A percentile compares a stretch with the other conserved stretches of the same genome.
Conservation (phyloP, 257 asterid genomes). For the Ajuga chamaepitys region DNA sequence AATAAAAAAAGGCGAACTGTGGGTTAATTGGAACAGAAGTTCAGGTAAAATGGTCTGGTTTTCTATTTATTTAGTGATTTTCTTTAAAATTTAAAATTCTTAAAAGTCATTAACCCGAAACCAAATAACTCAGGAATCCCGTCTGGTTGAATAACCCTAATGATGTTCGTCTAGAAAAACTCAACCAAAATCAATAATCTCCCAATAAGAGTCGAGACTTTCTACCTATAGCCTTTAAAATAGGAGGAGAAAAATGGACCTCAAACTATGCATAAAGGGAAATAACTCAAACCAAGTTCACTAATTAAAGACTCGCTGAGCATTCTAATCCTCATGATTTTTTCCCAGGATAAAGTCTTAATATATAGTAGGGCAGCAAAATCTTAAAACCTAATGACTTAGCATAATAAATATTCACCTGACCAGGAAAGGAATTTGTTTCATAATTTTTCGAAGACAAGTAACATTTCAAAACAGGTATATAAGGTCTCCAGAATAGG, state of each 20-base stretch:
- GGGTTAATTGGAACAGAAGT: not conserved
- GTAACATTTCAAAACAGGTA: not conserved
- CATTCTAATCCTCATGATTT: not conserved
- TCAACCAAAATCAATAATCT: slow-evolving; percentile 5
- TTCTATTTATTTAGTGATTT: not conserved
- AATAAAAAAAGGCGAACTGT: too few relatives aligned
- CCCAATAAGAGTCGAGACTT: not conserved
- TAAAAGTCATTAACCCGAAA: not conserved
- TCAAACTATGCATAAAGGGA: not conserved
- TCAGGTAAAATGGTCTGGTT: not conserved
- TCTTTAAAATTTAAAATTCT: not conserved
- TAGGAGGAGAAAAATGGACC: not conserved
- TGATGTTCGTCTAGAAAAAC: slow-evolving; percentile 5
- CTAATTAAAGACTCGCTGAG: not conserved
- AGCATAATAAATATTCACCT: not conserved
- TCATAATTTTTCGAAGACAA: not conserved
- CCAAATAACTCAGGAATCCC: not conserved
- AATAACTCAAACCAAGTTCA: not conserved
- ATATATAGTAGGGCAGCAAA: not conserved
- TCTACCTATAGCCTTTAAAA: not conserved
- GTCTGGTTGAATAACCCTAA: not conserved
- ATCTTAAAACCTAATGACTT: not conserved
- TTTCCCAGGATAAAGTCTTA: not conserved
- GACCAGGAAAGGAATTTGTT: not conserved
- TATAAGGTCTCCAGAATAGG: not conserved